A percentile compares a stretch with the other conserved stretches of the same genome.
Evolutionary conservation across 2,329 filamentous ascomycete species (phyloP).

Genomic region (Microdochium trichocladiopsis): DNA sequence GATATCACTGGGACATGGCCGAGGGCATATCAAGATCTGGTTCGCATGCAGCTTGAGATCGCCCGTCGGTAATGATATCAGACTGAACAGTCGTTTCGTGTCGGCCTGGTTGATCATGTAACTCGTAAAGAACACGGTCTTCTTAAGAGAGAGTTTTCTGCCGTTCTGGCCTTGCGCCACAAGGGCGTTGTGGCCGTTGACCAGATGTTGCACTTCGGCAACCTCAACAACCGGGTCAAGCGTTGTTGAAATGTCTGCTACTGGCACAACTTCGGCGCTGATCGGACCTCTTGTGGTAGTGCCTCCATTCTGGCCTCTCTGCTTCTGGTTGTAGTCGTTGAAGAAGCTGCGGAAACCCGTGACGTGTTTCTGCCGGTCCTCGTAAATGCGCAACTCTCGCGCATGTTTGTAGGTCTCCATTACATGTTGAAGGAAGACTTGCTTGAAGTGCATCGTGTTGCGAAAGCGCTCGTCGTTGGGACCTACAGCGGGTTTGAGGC

Average conservation of each 20-base stretch:
- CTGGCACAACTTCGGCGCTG: constrained; percentile 74
- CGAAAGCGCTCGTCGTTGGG: constrained; percentile 72
- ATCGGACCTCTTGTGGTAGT: constrained; percentile 56
- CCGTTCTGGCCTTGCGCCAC: constrained; percentile 30
- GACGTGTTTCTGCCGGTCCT: constrained; percentile 61
- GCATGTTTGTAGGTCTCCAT: constrained; percentile 81
- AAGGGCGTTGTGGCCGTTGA: constrained; percentile 75
- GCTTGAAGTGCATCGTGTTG: constrained; percentile 89
- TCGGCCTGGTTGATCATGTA: constrained; percentile 75
- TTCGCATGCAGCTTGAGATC: constrained; percentile 81
- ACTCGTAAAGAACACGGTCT: constrained; percentile 84
- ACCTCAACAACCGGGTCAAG: constrained; percentile 23
- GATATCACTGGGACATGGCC: constrained; percentile 63
- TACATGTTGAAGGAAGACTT: constrained; percentile 70
- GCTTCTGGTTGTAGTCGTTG: constrained; percentile 61
- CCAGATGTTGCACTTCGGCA: constrained; percentile 65
- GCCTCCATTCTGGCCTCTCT: constrained; percentile 35
- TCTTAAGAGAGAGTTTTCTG: constrained; percentile 64
- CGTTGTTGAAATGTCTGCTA: constrained; percentile 64
- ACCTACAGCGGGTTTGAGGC: constrained; percentile 77
- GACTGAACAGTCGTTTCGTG: constrained; percentile 61
- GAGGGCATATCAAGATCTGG: constrained; percentile 82
- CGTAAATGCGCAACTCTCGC: constrained; percentile 73
- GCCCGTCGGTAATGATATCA: constrained; percentile 60
- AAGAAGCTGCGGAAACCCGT: constrained; percentile 84